Evolutionary conservation across 441 rosid genomes (phyloP).

Genomic region (Syzygium malaccense): DNA sequence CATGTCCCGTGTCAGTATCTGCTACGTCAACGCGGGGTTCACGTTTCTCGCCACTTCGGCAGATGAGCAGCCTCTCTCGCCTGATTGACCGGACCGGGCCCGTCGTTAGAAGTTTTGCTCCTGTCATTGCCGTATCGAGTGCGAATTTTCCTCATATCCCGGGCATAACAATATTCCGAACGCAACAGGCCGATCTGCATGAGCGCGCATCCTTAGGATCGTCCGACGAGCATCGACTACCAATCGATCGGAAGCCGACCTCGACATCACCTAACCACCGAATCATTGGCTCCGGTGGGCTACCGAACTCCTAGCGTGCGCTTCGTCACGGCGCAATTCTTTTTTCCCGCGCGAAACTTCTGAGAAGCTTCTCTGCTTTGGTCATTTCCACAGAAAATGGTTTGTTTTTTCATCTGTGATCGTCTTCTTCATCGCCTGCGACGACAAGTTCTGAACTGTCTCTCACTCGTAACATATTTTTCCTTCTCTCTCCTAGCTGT

Average conservation of each 20-base stretch:
- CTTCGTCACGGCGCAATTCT: background rate
- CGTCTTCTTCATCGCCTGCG: background rate
- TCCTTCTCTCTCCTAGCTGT: background rate
- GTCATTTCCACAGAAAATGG: fast-evolving
- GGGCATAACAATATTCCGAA: too few relatives aligned
- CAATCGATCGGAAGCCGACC: background rate
- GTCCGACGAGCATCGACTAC: background rate
- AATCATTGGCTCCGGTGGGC: background rate
- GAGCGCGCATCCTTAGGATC: too few relatives aligned
- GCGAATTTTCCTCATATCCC: too few relatives aligned
- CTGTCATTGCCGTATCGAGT: too few relatives aligned
- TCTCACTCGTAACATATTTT: background rate
- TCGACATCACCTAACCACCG: fast-evolving
- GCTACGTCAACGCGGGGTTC: background rate
- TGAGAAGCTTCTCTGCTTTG: background rate
- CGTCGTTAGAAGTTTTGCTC: too few relatives aligned
- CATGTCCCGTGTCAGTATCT: background rate
- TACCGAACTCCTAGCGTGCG: background rate
- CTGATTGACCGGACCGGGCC: background rate
- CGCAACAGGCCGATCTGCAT: too few relatives aligned
- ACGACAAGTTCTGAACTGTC: background rate
- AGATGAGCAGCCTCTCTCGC: background rate
- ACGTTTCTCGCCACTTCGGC: background rate
- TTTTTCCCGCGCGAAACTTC: background rate
- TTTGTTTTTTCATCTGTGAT: background rate